Evolutionary conservation across 2,329 filamentous ascomycete species (phyloP).

Genomic region (Colletotrichum tanaceti): DNA sequence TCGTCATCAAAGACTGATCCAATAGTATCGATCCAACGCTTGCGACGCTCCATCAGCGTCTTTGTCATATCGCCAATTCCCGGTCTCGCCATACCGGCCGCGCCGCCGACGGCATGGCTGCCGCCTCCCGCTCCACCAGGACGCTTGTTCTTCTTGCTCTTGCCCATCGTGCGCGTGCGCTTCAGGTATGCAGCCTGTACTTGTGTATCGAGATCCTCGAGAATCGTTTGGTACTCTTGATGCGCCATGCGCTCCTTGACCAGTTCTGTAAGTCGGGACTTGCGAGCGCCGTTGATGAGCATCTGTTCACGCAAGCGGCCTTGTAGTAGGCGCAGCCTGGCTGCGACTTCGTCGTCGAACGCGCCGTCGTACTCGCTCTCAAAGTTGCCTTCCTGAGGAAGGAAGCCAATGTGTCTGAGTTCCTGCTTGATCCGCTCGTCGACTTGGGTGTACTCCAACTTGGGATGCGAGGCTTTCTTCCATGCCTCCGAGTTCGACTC

Average conservation of each 20-base stretch:
- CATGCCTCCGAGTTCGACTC: conserved; percentile 81
- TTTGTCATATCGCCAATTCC: conserved; percentile 92
- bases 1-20: conserved; percentile 91
- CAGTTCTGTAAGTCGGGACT: conserved; percentile 85
- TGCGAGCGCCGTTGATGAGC: conserved; percentile 89
- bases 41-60: conserved; percentile 90
- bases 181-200: conserved; percentile 96
- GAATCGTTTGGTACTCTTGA: conserved; percentile 96
- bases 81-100: conserved; percentile 73
- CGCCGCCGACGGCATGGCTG: conserved; percentile 68
- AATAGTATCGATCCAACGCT: conserved; percentile 91
- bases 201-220: conserved; percentile 94
- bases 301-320: conserved; percentile 83
- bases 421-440: conserved; percentile 94
- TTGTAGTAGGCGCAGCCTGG: conserved; percentile 87
- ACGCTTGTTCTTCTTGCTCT: conserved; percentile 90
- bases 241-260: conserved; percentile 94
- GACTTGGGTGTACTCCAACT: conserved; percentile 85
- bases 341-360: conserved; percentile 93
- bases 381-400: conserved; percentile 70
- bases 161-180: conserved; percentile 91
- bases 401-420: conserved; percentile 88
- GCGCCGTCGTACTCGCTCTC: conserved; percentile 87
- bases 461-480: conserved; percentile 80
- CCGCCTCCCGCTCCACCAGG: conserved; percentile 81